Conservation (phyloP, 2,329 filamentous ascomycete species). For the Xylariaceae sp. region DNA sequence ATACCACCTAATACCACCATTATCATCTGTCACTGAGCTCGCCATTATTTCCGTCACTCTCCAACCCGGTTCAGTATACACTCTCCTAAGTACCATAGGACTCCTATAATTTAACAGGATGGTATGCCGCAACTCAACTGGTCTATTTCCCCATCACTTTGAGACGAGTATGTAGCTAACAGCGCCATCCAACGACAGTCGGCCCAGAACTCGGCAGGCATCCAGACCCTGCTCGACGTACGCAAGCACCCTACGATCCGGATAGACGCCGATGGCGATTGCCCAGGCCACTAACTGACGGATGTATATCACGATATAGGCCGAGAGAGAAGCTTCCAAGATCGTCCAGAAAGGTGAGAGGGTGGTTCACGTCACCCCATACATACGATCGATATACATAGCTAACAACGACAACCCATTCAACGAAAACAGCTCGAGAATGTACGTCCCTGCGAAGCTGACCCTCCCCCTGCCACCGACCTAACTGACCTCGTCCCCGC, state of each 20-base stretch:
- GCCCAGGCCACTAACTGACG: not conserved
- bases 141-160: not conserved
- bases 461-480: not conserved
- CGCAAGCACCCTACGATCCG: conserved; percentile 39
- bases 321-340: conserved; percentile 97
- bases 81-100: not conserved
- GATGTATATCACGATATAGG: conserved; percentile 55
- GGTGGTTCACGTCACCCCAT: conserved; percentile 48
- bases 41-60: not conserved
- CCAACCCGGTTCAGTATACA: not conserved
- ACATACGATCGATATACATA: conserved; percentile 13
- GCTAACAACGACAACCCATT: conserved; percentile 39
- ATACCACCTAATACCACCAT: conserved; percentile 5
- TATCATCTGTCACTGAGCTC: conserved; percentile 6
- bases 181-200: conserved; percentile 60
- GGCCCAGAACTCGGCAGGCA: conserved; percentile 97
- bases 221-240: conserved; percentile 98
- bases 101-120: conserved; percentile 11
- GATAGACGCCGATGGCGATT: not conserved
- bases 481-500: conserved; percentile 21
- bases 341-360: conserved; percentile 99
- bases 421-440: conserved; percentile 69
- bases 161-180: conserved; percentile 24
- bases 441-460: conserved; percentile 58
- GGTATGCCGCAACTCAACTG: conserved; percentile 12